These are phyloP conservation scores for Verbena officinalis DNA, from an alignment of 257 asterid genomes.

Conservation along the genomic window DNA sequence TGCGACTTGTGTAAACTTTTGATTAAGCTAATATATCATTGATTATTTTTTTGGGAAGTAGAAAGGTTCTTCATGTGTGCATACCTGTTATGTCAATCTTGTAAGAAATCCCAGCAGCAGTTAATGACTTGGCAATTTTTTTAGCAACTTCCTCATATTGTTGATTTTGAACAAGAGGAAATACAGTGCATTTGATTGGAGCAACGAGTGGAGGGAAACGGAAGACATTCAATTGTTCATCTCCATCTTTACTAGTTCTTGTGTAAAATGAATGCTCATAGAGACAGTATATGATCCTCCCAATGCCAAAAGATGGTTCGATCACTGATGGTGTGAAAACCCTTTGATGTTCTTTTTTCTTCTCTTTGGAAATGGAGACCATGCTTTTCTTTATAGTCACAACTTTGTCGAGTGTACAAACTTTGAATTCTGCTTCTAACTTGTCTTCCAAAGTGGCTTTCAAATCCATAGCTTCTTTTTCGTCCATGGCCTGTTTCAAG, in stretches of 20 bases:
- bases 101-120: constrained; percentile 71
- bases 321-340: constrained; percentile 90
- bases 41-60: not conserved
- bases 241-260: constrained; percentile 73
- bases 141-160: constrained; percentile 75
- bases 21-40: no score
- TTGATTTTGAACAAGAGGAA: constrained; percentile 85
- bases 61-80: constrained; percentile 13
- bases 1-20: no score
- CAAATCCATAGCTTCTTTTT: constrained; percentile 78
- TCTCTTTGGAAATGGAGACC: constrained; percentile 75
- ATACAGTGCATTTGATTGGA: constrained; percentile 90
- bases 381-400: constrained; percentile 71
- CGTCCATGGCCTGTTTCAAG: constrained; percentile 67
- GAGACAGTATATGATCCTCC: constrained; percentile 86
- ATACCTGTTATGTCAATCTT: constrained; percentile 86
- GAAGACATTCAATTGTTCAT: constrained; percentile 81
- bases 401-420: constrained; percentile 66
- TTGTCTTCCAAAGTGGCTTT: constrained; percentile 62
- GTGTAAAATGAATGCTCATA: constrained; percentile 82
- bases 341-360: constrained; percentile 79
- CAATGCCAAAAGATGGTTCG: constrained; percentile 90
- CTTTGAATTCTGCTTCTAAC: constrained; percentile 69
- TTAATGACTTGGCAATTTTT: constrained; percentile 59
- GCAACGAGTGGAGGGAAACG: constrained; percentile 80